Percentiles rank a stretch among this genome's conserved stretches.
phyloP scores from a whole-genome alignment of 441 rosid genomes.

The Melastoma candidum region DNA sequence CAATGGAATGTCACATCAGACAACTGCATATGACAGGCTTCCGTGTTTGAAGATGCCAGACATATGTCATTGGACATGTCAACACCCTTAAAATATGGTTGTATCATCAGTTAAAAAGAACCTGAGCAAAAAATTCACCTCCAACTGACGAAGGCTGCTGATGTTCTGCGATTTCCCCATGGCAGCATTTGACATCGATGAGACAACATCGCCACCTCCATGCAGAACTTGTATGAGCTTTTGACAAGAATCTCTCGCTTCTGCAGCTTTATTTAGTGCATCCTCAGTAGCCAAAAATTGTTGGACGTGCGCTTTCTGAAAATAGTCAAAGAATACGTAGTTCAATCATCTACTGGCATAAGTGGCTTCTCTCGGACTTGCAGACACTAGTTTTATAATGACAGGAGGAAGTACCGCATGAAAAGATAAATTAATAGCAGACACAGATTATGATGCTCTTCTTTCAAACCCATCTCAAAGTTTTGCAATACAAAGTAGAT shows the following conservation, averaged over 20 bases:
- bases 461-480: constrained; percentile 1
- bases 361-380: no score
- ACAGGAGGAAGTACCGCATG: not conserved
- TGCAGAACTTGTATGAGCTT: constrained; percentile 64
- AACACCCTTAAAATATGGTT: not conserved
- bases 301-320: constrained; percentile 91
- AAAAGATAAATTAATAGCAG: not conserved
- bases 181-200: constrained; percentile 38
- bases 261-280: constrained; percentile 79
- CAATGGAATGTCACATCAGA: no score
- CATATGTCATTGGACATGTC: not conserved
- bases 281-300: constrained; percentile 94
- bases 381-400: not conserved
- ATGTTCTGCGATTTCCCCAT: constrained; percentile 56
- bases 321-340: constrained; percentile 7
- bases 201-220: constrained; percentile 49
- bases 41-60: no score
- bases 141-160: constrained; percentile 68
- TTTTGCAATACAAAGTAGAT: no score
- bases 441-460: not conserved
- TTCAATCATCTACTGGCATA: constrained; percentile 4
- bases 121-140: constrained; percentile 33
- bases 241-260: constrained; percentile 67
- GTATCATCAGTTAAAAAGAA: not conserved
- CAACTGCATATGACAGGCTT: no score